Base-by-base conservation (phyloP, 2,329 filamentous ascomycete genomes). In the Monilinia polystroma region DNA sequence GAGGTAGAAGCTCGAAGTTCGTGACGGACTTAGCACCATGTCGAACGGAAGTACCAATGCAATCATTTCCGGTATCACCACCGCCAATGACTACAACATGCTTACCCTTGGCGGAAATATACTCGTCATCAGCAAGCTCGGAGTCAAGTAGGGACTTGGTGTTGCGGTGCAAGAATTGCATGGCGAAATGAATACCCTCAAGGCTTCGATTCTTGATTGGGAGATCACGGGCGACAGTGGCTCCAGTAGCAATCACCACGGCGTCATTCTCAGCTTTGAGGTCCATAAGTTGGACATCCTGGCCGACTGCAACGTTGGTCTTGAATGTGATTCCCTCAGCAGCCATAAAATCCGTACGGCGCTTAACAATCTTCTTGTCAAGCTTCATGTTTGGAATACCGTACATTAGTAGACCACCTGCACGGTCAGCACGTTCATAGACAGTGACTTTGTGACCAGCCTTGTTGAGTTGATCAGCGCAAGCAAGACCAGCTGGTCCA, bases 351-450 rank as follows among this genome's bases (percentile, higher is more conserved):
- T 97, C 92, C 59, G 95, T 93, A 78, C 94, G 91, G 63, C 94
- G 91, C 84, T 97, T 94, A 68, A 98, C 94, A 70, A 97, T 89
- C 77, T 92, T 92, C 85, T 98, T 98, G 82, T 98, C 94, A 53
- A 98, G 90, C 84, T 98, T 98, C 94, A 98, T 98, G 84, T 98
- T 98, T 72, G 94, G 94, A 73, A 98, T 98, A 73, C 94, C 94
- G 77, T 98, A 97, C 94, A 97, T 97, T 75, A 98, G 86, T 66
- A 98, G 84, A 79, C 94, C 94, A 80, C 94, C 94, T 67, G 90
- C 82, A 71, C 94, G 92, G 77, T 98, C 94, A 68, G 93, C 87
- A 71, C 94, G 92, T 84, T 98, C 94, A 76, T 95, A 97, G 23
- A 98, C 87, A 16, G 92, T 97, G 65, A 97, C 92, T 5, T 77